Conservation (phyloP, 2,329 filamentous ascomycete genomes). For the Colletotrichum destructivum region DNA sequence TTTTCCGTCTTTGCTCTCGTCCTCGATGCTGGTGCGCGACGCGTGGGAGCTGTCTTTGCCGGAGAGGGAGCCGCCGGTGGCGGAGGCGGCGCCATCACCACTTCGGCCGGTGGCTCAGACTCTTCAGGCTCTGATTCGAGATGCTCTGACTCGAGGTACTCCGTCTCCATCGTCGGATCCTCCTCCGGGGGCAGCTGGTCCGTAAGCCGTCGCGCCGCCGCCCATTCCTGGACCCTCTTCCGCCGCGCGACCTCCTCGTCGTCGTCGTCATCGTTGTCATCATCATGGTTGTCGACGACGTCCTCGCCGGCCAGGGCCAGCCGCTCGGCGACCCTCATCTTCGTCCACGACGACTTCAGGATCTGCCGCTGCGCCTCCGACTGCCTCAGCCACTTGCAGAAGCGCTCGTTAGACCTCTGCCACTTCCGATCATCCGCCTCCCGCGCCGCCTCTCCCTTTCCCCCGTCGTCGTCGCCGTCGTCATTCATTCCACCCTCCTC, state of each 20-base stretch:
- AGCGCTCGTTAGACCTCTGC: slow-evolving; percentile 36
- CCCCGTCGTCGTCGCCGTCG: background rate
- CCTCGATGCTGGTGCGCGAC: background rate
- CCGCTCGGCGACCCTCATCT: slow-evolving; percentile 36
- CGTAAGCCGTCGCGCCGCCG: slow-evolving; percentile 28
- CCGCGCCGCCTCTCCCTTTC: background rate
- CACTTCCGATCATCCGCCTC: slow-evolving; percentile 19
- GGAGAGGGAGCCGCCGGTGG: background rate
- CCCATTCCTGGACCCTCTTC: slow-evolving; percentile 32
- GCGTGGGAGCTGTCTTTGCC: background rate
- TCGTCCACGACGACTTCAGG: slow-evolving; percentile 41
- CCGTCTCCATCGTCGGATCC: slow-evolving; percentile 30
- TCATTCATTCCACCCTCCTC: no score
- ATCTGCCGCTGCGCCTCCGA: slow-evolving; percentile 39
- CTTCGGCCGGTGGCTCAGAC: background rate
- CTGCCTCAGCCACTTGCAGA: slow-evolving; percentile 38
- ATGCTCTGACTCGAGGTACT: slow-evolving; percentile 23
- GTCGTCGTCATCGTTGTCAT: background rate
- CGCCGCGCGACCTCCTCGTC: slow-evolving; percentile 28
- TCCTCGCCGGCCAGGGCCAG: slow-evolving; percentile 10
- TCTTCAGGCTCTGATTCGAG: background rate
- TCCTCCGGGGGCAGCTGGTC: slow-evolving; percentile 34
- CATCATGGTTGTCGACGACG: background rate
- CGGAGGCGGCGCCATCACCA: background rate
- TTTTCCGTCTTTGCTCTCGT: slow-evolving; percentile 9